These are phyloP conservation scores for Peniophora sp. DNA, from an alignment of 1,284 basidiomycete genomes.

Conservation along the genomic window DNA sequence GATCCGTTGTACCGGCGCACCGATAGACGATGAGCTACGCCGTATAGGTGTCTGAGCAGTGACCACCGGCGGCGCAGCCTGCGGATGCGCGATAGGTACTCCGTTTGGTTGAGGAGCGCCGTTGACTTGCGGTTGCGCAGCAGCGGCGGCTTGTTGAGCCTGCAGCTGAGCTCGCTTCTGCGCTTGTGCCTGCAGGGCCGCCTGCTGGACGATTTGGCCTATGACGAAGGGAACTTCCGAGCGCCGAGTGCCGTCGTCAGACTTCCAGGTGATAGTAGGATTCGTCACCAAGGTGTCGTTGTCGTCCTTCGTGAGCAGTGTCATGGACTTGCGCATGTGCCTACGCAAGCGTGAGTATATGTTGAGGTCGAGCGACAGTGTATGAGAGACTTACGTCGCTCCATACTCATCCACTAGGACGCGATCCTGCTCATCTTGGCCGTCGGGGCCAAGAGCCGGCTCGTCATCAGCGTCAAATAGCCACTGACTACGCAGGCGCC, in stretches of 20 bases:
- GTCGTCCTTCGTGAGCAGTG: constrained; percentile 39
- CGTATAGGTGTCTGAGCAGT: constrained; percentile 35
- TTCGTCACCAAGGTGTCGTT: constrained; percentile 35
- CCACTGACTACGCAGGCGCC: constrained; percentile 55
- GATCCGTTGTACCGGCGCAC: constrained; percentile 41
- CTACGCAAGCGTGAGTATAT: constrained; percentile 22
- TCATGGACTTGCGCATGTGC: constrained; percentile 51
- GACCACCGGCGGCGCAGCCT: neutral
- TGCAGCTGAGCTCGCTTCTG: constrained; percentile 6
- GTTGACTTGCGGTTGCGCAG: constrained; percentile 9
- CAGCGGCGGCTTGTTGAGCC: constrained; percentile 3
- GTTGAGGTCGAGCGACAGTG: neutral
- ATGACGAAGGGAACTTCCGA: neutral
- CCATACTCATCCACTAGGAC: constrained; percentile 64
- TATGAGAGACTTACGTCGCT: constrained; percentile 35
- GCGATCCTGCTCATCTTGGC: constrained; percentile 63
- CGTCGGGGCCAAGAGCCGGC: constrained; percentile 47
- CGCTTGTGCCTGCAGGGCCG: constrained; percentile 9
- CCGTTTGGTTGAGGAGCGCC: neutral
- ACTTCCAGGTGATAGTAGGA: constrained; percentile 25
- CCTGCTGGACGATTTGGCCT: constrained; percentile 3
- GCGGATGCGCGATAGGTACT: neutral
- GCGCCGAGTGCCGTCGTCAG: neutral
- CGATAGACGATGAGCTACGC: constrained; percentile 42
- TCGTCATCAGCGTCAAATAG: constrained; percentile 60